A percentile compares a stretch with the other conserved stretches of the same genome.
Conservation (phyloP, 441 rosid species). For the Syzygium malaccense region DNA sequence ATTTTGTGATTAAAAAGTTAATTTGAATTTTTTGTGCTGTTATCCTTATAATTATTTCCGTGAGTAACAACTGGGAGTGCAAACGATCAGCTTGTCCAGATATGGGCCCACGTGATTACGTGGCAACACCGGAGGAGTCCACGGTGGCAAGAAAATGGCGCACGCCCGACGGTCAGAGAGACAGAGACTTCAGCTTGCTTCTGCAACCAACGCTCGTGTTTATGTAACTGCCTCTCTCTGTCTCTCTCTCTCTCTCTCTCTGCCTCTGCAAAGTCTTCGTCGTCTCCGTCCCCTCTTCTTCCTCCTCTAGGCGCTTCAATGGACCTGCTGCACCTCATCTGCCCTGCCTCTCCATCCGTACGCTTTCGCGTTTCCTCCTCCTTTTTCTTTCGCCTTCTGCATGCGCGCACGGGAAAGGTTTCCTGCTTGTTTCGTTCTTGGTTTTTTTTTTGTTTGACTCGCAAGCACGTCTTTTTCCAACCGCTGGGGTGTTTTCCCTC, state of each 20-base stretch:
- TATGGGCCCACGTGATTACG: background rate
- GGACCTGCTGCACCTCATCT: conserved; percentile 21
- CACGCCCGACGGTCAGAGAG: background rate
- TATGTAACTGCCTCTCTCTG: background rate
- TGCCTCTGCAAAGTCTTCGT: background rate
- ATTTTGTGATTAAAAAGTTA: too few relatives aligned
- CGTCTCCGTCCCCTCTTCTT: background rate
- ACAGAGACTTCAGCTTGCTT: background rate
- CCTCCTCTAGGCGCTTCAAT: background rate
- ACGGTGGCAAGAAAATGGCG: background rate
- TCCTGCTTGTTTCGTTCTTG: background rate
- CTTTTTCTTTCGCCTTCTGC: background rate
- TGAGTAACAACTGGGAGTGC: too few relatives aligned
- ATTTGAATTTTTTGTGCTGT: too few relatives aligned
- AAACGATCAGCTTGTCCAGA: too few relatives aligned
- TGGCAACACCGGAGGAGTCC: background rate
- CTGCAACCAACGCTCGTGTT: background rate
- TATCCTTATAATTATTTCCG: too few relatives aligned
- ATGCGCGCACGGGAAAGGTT: background rate
- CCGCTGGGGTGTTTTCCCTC: background rate
- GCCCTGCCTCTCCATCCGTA: conserved; percentile 50
- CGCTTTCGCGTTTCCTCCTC: background rate
- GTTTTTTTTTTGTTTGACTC: background rate
- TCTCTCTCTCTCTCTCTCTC: background rate
- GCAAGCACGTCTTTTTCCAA: background rate